These are phyloP conservation scores for Globisporangium takayamanum DNA, from an alignment of 352 stramenopile genomes.

Conservation along the genomic window DNA sequence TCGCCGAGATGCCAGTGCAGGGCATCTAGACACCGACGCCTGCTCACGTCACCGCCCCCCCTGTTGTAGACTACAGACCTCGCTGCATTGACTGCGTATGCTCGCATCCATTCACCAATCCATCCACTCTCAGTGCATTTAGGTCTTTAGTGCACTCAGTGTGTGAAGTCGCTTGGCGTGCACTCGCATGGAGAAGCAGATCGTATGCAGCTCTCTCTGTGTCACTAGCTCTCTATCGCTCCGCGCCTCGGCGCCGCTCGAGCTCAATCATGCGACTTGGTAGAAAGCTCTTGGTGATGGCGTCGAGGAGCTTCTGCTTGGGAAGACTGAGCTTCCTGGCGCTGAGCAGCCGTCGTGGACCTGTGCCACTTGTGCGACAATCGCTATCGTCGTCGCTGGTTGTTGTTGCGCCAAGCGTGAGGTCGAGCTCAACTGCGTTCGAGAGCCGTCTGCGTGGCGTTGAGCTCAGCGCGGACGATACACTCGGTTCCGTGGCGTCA, in stretches of 20 bases:
- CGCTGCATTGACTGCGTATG: not conserved
- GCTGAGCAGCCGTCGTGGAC: not conserved
- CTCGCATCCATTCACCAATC: not conserved
- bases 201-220: too few species aligned
- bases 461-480: slow-evolving; percentile 5
- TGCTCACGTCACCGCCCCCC: not conserved
- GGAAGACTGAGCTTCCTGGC: slow-evolving; percentile 36
- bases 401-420: slow-evolving; percentile 21
- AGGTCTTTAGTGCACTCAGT: not conserved
- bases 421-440: slow-evolving; percentile 42
- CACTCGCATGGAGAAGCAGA: too few species aligned
- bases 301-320: slow-evolving; percentile 66
- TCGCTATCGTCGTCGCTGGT: slow-evolving; percentile 13
- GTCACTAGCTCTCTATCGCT: not conserved
- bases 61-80: not conserved
- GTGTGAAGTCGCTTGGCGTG: not conserved
- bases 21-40: slow-evolving; percentile 45
- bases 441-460: slow-evolving; percentile 50
- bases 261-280: slow-evolving; percentile 1
- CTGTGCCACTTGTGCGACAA: slow-evolving; percentile 3
- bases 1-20: slow-evolving; percentile 54
- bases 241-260: not conserved
- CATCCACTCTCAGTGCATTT: not conserved
- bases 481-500: too few species aligned
- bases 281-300: slow-evolving; percentile 43